Percentiles rank a stretch among this genome's conserved stretches.
phyloP scores from a whole-genome alignment of 2,329 filamentous ascomycete species.

The Xylaria sp. region DNA sequence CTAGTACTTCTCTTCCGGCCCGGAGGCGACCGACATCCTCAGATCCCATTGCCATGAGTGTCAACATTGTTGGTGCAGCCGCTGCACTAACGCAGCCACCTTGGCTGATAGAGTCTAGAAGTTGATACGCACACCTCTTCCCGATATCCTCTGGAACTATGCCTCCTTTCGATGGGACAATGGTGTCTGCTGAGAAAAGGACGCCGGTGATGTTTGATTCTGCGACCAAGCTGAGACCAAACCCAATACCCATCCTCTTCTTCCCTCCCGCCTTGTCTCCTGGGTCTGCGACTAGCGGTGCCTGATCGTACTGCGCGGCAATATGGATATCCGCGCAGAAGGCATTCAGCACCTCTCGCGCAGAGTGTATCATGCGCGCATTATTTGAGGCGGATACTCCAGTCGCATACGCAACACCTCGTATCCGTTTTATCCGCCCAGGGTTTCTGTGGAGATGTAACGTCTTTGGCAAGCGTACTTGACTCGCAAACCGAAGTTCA shows the following conservation, averaged over 20 bases:
- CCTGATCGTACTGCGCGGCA: conserved; percentile 80
- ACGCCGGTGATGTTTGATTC: conserved; percentile 86
- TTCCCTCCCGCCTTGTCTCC: conserved; percentile 64
- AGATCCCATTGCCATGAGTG: conserved; percentile 96
- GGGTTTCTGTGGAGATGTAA: conserved; percentile 85
- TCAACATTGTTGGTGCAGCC: conserved; percentile 79
- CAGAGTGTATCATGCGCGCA: conserved; percentile 91
- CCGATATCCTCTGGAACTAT: conserved; percentile 91
- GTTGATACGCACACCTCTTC: conserved; percentile 85
- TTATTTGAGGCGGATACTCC: conserved; percentile 95
- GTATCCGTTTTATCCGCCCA: conserved; percentile 86
- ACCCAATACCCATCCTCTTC: conserved; percentile 84
- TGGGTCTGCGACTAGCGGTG: conserved; percentile 66
- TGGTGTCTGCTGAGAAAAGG: conserved; percentile 87
- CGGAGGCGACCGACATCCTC: conserved; percentile 93
- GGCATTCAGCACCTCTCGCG: conserved; percentile 86
- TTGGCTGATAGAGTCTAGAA: conserved; percentile 83
- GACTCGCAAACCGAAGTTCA: conserved; percentile 92
- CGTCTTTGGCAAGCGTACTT: conserved; percentile 93
- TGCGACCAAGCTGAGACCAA: conserved; percentile 89
- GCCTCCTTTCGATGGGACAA: conserved; percentile 79
- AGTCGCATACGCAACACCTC: conserved; percentile 92
- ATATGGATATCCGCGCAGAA: conserved; percentile 92
- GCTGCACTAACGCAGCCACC: conserved; percentile 84
- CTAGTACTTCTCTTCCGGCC: conserved; percentile 83